These are phyloP conservation scores for Volvox carteri DNA, from an alignment of 163 green algal genomes.

Conservation along the genomic window DNA sequence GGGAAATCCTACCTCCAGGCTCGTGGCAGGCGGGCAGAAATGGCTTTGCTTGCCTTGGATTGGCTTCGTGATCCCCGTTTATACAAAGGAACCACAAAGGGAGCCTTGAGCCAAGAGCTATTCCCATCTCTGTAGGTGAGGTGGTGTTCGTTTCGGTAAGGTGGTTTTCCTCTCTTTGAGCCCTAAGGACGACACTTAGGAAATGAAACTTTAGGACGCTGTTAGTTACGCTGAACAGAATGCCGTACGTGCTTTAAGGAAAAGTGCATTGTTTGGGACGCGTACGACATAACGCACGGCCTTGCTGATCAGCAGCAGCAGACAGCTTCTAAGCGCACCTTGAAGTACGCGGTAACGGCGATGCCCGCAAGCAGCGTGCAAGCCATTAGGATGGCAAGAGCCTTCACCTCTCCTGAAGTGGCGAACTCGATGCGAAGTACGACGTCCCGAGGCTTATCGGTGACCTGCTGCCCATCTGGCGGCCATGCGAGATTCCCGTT, in stretches of 20 bases:
- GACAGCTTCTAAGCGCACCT: neutral
- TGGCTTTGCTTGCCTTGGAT: neutral
- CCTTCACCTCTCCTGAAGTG: neutral
- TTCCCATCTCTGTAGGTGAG: too few relatives aligned
- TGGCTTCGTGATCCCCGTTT: too few relatives aligned
- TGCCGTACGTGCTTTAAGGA: neutral
- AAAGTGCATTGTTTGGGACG: neutral
- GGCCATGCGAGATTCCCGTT: neutral
- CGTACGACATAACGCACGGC: neutral
- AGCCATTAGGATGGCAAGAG: neutral
- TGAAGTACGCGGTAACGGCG: constrained; percentile 5
- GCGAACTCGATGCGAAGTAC: constrained; percentile 47
- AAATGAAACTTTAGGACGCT: neutral
- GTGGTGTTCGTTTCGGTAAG: too few relatives aligned
- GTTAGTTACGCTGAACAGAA: neutral
- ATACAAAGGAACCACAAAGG: too few relatives aligned
- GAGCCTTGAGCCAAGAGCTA: too few relatives aligned
- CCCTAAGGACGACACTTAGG: neutral
- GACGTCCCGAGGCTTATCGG: neutral
- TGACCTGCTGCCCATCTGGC: neutral
- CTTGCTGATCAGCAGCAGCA: neutral
- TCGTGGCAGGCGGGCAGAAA: neutral
- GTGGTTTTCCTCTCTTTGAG: neutral
- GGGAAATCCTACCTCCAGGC: neutral
- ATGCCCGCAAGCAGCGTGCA: neutral